Evolutionary conservation across 1,284 basidiomycete genomes (phyloP), one percentile per base, ranked within the genome.

Genomic region (Tetrapyrgos nigripes): DNA sequence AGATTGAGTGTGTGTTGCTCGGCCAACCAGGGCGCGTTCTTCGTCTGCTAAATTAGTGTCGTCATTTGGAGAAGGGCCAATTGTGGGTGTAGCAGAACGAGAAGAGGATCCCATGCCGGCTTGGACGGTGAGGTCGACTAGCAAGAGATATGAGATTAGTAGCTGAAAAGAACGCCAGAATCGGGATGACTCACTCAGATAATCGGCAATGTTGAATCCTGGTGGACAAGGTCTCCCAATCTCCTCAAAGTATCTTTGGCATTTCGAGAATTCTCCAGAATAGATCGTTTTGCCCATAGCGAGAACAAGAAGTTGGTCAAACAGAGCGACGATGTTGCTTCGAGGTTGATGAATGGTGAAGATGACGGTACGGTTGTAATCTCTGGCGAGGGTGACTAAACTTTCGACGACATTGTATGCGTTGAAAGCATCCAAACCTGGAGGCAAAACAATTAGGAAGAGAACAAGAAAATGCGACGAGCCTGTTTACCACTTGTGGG

Each of bases 341-440:
- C 96, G 89, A n/a, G 97, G 97, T 73, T 98, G 97, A 71, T 99
- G 97, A 61, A 99, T 98, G 0, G 97, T 98, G 76, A 98, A 97
- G 62, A 98, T 82, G 54, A 98, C 93, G 0, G 96, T 98, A n/a
- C 96, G 88, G 66, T 96, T 94, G 77, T 95, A 98, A 65, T 92
- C 86, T 46, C 87, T 82, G 1, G 96, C 94, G 9, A 98, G 83
- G 5, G 91, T 89, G 2, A 92, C 91, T 31, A 99, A 82, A 27
- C 90, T 89, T 53, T 97, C 94, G 33, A 99, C 83, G 61, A 99
- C 97, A 65, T 97, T 98, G 79, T 85, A 91, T 0, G 97, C 97
- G 67, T 98, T 98, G 79, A 89, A 98, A 0, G 96, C 89, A 69
- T 99, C 97, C 35, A 98, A 83, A 58, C 95, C 93, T 92, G 62